Evolutionary conservation across 2,329 filamentous ascomycete species (phyloP).

Genomic region (Chrysosphaeria jannelii): DNA sequence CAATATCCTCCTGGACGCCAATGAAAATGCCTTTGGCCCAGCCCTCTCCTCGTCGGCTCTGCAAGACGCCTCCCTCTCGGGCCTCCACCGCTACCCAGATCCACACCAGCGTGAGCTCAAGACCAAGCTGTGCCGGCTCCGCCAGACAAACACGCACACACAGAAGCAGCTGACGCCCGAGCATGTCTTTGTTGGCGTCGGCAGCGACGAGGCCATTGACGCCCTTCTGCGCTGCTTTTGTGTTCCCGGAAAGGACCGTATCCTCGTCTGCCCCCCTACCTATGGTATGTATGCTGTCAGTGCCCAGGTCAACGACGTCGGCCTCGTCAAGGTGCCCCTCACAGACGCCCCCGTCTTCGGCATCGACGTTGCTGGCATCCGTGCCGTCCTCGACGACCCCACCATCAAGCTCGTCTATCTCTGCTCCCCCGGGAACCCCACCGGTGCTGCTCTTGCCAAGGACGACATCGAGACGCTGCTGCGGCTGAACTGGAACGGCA

Average conservation of each 20-base stretch:
- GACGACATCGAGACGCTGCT: slow-evolving; percentile 43
- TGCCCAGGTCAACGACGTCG: slow-evolving; percentile 77
- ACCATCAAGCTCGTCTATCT: slow-evolving; percentile 73
- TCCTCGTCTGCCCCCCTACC: slow-evolving; percentile 82
- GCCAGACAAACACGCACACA: slow-evolving; percentile 65
- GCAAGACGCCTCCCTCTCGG: slow-evolving; percentile 41
- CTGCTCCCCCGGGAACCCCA: slow-evolving; percentile 88
- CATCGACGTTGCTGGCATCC: slow-evolving; percentile 41
- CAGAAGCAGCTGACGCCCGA: slow-evolving; percentile 39
- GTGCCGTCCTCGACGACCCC: slow-evolving; percentile 22
- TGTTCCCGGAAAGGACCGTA: slow-evolving; percentile 56
- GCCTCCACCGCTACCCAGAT: slow-evolving; percentile 82
- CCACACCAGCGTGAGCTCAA: slow-evolving; percentile 79
- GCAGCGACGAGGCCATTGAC: slow-evolving; percentile 91
- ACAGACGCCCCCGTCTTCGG: slow-evolving; percentile 40
- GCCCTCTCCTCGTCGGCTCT: slow-evolving; percentile 30
- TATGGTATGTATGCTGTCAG: slow-evolving; percentile 97
- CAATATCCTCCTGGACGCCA: slow-evolving; percentile 87
- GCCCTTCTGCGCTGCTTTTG: slow-evolving; percentile 85
- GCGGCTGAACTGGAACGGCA: slow-evolving; percentile 80
- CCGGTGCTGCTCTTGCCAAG: slow-evolving; percentile 49
- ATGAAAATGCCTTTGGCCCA: slow-evolving; percentile 89
- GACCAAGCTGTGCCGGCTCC: slow-evolving; percentile 55
- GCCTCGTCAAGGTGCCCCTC: slow-evolving; percentile 62
- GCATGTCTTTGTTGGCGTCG: slow-evolving; percentile 82